Percentiles rank a stretch among this genome's conserved stretches.
Evolutionary conservation across 2,329 filamentous ascomycete genomes (phyloP).

Genomic region (Aspergillus texensis): DNA sequence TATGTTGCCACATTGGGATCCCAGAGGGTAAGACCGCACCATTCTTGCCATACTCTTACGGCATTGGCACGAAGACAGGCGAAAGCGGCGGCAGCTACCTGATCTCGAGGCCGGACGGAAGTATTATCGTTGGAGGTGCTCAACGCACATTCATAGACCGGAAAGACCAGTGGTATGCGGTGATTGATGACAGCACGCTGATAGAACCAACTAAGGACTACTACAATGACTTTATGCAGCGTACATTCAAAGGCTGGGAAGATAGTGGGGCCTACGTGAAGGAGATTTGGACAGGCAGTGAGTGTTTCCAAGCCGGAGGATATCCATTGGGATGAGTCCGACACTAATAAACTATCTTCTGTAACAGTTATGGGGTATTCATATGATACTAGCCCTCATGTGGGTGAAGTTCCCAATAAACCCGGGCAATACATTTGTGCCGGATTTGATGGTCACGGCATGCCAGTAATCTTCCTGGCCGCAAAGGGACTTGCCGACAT

Average conservation of each 20-base stretch:
- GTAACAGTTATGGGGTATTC: conserved; percentile 55
- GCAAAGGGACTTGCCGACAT: conserved; percentile 63
- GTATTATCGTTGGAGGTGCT: conserved; percentile 66
- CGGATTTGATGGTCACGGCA: conserved; percentile 69
- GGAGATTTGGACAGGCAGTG: conserved; percentile 41
- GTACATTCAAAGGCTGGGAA: conserved; percentile 41
- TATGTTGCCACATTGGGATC: conserved; percentile 40
- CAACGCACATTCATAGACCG: conserved; percentile 47
- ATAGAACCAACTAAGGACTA: conserved; percentile 49
- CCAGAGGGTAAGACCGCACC: conserved; percentile 31
- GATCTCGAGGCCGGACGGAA: conserved; percentile 58
- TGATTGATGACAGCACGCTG: conserved; percentile 53
- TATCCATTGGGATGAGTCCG: neutral
- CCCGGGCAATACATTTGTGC: conserved; percentile 60
- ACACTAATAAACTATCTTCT: neutral
- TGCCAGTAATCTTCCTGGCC: conserved; percentile 65
- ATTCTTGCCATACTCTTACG: conserved; percentile 56
- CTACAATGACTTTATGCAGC: conserved; percentile 43
- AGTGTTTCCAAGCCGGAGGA: conserved; percentile 7
- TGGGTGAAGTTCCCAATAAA: conserved; percentile 53
- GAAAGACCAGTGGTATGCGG: conserved; percentile 48
- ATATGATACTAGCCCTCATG: conserved; percentile 54
- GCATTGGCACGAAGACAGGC: conserved; percentile 58
- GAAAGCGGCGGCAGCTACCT: conserved; percentile 58
- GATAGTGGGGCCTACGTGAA: conserved; percentile 35